Evolutionary conservation across 2,329 filamentous ascomycete genomes (phyloP), one percentile per base, ranked within the genome.

Genomic region (Pseudonectria buxi): DNA sequence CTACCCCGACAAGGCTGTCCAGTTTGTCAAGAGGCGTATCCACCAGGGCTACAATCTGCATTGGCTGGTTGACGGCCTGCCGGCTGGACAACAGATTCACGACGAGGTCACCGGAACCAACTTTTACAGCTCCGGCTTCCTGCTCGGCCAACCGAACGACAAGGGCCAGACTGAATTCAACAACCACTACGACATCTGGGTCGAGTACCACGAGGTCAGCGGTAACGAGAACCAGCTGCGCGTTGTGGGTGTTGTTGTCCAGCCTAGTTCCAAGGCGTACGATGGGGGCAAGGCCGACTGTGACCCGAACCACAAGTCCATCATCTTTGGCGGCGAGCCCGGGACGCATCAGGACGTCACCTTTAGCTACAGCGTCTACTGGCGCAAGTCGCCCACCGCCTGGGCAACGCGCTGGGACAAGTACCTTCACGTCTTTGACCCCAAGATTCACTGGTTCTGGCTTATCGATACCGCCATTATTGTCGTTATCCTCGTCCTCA

Each of bases 321-420:
- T 94, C n/a, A 58, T 77, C 6, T 69, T 98, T 12, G 70, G 70
- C 30, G 78, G 69, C 3, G 71, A 75, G 15, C 56, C 59, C 13
- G 56, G 54, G 24, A 55, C 59, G 11, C 37, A 87, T 74, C 14
- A 65, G 32, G 53, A 73, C 14, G 86, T 95, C 14, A 76, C 79
- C 3, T 98, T 86, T 68, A 95, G 88, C 5, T 98, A 98, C 67
- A 87, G 84, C 47, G 86, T 96, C 11, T 84, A 82, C 62, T 98
- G 92, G 92, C 76, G 74, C 38, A 77, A 80, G 47, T 95, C 88
- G 1, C 57, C 73, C 1, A 96, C 89, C 2, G 86, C 84, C 1
- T 98, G 94, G 82, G 92, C 92, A 18, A 98, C 92, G 10, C 78
- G 92, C 46, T 98, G 92, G 92, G 92, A 98, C 71, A 96, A 95